Evolutionary conservation across 2,329 filamentous ascomycete genomes (phyloP).

Genomic region (Thelonectria olida): DNA sequence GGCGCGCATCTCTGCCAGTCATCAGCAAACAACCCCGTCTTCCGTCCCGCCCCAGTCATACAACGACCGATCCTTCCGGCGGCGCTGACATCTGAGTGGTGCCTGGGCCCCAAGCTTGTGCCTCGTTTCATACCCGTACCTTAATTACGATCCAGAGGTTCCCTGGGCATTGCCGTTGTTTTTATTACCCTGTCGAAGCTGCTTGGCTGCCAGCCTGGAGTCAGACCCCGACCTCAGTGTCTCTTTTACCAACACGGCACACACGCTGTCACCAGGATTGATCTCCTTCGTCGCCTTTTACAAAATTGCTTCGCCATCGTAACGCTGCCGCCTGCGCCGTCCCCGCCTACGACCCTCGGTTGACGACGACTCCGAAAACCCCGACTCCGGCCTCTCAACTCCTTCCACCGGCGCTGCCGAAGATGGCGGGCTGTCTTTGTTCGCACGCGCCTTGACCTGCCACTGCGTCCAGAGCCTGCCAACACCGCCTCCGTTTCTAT

Average conservation of each 20-base stretch:
- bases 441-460: constrained; percentile 38
- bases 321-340: constrained; percentile 23
- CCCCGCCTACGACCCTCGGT: constrained; percentile 13
- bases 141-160: background rate
- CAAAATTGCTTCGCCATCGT: constrained; percentile 22
- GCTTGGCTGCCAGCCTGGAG: constrained; percentile 20
- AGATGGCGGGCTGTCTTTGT: constrained; percentile 40
- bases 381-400: constrained; percentile 17
- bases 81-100: constrained; percentile 29
- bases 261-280: constrained; percentile 21
- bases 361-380: constrained; percentile 21
- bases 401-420: constrained; percentile 39
- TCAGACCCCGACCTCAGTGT: constrained; percentile 10
- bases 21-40: constrained; percentile 26
- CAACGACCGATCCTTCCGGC: constrained; percentile 41
- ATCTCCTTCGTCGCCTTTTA: background rate
- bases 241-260: constrained; percentile 15
- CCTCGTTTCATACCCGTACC: constrained; percentile 18
- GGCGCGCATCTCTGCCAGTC: constrained; percentile 27
- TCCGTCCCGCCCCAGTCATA: constrained; percentile 20
- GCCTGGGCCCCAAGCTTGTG: constrained; percentile 21
- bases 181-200: constrained; percentile 15
- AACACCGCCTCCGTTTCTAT: background rate
- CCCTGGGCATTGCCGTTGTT: constrained; percentile 1
- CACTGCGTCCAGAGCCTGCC: constrained; percentile 25